Evolutionary conservation across 2,329 filamentous ascomycete genomes (phyloP), one percentile per base, ranked within the genome.

Genomic region (Pseudopithomyces chartarum): DNA sequence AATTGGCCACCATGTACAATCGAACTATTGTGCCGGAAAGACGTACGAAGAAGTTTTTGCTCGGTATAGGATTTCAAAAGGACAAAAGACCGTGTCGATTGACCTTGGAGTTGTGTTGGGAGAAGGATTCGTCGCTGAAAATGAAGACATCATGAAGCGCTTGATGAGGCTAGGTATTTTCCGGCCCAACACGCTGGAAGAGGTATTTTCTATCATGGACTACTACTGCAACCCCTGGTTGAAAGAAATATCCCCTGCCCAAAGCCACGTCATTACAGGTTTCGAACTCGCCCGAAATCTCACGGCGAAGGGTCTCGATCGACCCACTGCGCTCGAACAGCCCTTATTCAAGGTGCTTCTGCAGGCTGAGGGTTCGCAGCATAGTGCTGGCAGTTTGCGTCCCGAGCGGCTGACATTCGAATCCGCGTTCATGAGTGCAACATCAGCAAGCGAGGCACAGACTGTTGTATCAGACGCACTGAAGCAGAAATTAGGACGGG

Each of bases 31-130:
- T 23, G 58, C 66, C 36, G 66, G 58, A n/a, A 67, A 67, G 55
- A 52, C 64, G 4, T 71, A 62, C 54, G 26, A 64, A 33, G 68
- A 71, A 54, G 54, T 61, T 10, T 57, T 70, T 11, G 66, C 62
- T 22, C 42, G 50, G 5, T 58, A 63, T 26, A 59, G 63, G 15
- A 46, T 71, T 0, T 40, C 22, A 1, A 64, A 58, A 13, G 78
- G 77, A 2, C 76, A 79, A 56, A 78, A 79, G 47, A 40, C 74
- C 1, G 56, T 78, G 20, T 67, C 76, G 0, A 67, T 80, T 54
- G 73, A 76, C 34, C 43, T 54, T 44, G 57, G 57, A 3, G 17
- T 46, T 8, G 17, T 57, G 10, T 38, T 33, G 11, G 43, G 20
- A 17, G 49, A 49, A 11, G 55, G 54, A 11, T 44, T 52, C 15